Evolutionary conservation across 352 stramenopile genomes (phyloP), one percentile per base, ranked within the genome.

Genomic region (Phytophthora pini): DNA sequence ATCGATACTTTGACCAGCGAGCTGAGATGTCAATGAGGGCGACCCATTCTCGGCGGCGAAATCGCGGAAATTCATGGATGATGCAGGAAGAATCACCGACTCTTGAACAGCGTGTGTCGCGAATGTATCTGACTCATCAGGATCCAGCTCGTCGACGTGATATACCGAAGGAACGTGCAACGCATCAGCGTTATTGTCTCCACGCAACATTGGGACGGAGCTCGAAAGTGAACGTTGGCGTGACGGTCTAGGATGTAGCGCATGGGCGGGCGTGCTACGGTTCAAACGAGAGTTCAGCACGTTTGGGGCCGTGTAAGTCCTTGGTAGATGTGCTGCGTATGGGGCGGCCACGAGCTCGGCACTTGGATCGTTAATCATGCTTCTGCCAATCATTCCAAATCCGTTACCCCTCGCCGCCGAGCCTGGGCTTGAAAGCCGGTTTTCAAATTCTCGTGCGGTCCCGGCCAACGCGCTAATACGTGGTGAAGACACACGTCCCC

Each of bases 311-410:
- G 71, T 79, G 52, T 71, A 76, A 45, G 71, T 79, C 15, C 71
- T 47, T 6, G 66, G 27, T 26, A 79, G 39, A 20, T 73, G 44
- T 11, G 49, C 41, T 24, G 53, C 53, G 52, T 70, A 79, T 20
- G 68, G 70, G 2, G 48, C 53, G 22, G 76, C 61, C 17, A 73
- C 66, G 44, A 88, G 56, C 47, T 85, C 79, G 7, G 76, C 74
- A 40, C 76, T 88, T 27, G 79, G 79, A 17, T 88, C 79, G 55
- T 68, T 72, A 44, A 85, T 65, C 8, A 60, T 47, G 17, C 36
- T 62, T 27, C 47, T 63, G 17, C 68, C 44, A 29, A 41, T 70
- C 43, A 72, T 59, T 45, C 75, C 74, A 57, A 85, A 88, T 15
- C 76, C 65, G 58, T 72, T 77, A 50, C 58, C 29, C 45, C 66